Base-by-base conservation (phyloP, 306 rosid genomes). In the Dryas alaskensis region DNA sequence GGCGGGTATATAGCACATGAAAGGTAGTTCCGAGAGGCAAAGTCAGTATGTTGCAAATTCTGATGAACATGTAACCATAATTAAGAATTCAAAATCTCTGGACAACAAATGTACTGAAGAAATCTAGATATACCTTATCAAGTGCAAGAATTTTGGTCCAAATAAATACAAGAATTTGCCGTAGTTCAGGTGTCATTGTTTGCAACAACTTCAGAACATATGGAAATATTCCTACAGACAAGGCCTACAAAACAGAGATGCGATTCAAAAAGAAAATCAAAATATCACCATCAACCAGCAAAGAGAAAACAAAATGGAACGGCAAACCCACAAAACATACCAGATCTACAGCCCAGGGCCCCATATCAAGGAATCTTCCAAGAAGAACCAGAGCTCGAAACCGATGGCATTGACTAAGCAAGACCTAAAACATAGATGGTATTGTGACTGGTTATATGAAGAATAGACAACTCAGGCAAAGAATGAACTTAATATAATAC, bases 331-430 rank as follows among this genome's bases (percentile, higher is more conserved):
- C 53, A 73, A 13, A 50, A 59, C 54, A 76, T 86, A 95, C 99
- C 93, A 95, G 87, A 81, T 95, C 99, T 73, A 95, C 99, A 58
- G 99, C 99, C 99, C 99, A 95, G 67, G 97, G 87, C 64, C 99
- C 99, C 99, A 95, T 92, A 80, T 95, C 98, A 84, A 95, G 99
- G 74, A 92, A 95, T 84, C 90, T 87, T 80, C 98, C 98, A 69
- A 95, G 99, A 69, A 95, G 97, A 75, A 90, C 89, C 79, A 95
- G 80, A 45, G 99, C 99, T 67, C 92, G 92, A 84, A 78, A 88
- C 53, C 98, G 92, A 84, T 92, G 99, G 83, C 97, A 84, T 79
- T 88, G 98, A 78, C 98, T 95, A 61, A 85, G 99, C 70, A 95
- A 90, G 74, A 95, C 99, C 99, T 95, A 86, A 73, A 82, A 86